These are phyloP conservation scores for Fusarium globosum DNA, from an alignment of 2,329 filamentous ascomycete species.

Conservation along the genomic window DNA sequence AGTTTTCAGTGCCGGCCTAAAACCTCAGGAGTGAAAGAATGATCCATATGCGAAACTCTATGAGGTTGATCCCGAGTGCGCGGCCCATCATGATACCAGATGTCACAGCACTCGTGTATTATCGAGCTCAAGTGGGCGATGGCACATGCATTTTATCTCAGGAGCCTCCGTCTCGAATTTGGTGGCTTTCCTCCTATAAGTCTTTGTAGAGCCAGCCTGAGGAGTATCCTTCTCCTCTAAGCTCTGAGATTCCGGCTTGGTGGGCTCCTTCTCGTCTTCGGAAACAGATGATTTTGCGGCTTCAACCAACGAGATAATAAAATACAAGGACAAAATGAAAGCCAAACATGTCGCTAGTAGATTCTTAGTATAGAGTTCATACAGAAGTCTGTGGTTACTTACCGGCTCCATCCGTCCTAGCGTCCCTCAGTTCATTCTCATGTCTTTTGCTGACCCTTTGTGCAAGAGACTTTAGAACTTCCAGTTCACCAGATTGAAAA, in stretches of 20 bases:
- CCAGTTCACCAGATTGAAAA: too few relatives aligned
- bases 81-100: neutral
- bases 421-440: neutral
- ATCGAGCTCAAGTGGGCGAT: neutral
- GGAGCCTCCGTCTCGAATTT: neutral
- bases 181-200: neutral
- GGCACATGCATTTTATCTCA: neutral
- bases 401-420: neutral
- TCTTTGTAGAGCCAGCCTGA: neutral
- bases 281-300: accelerated
- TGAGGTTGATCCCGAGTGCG: neutral
- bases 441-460: neutral
- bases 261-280: neutral
- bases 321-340: accelerated
- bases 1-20: neutral
- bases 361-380: neutral
- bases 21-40: neutral
- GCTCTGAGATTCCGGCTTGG: neutral
- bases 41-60: neutral
- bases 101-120: neutral
- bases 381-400: neutral
- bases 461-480: neutral
- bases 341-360: neutral
- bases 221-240: neutral
- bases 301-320: accelerated